These are phyloP conservation scores for Dendrobium officinale DNA, from an alignment of 106 monocot species.

Conservation along the genomic window DNA sequence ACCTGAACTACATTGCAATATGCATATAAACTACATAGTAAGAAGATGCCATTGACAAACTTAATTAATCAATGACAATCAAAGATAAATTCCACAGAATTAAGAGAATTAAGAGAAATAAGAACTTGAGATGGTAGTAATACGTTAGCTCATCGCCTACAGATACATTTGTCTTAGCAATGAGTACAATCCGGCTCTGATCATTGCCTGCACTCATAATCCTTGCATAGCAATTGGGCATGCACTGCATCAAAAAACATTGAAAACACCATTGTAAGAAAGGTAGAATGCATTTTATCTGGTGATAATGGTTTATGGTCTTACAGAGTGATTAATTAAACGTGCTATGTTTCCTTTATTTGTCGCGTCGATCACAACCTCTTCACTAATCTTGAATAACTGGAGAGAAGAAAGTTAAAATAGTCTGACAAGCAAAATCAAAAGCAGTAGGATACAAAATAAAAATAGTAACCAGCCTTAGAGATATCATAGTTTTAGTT, in stretches of 20 bases:
- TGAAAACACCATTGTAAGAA: not conserved
- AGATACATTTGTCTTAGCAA: slow-evolving; percentile 69
- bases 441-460: not conserved
- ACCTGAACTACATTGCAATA: not conserved
- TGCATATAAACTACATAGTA: not conserved
- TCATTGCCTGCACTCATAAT: slow-evolving; percentile 73
- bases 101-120: not conserved
- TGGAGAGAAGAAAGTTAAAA: slow-evolving; percentile 15
- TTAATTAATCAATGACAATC: not conserved
- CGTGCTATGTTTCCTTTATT: slow-evolving; percentile 90
- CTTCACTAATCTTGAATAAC: slow-evolving; percentile 92
- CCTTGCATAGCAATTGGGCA: slow-evolving; percentile 96
- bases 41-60: not conserved
- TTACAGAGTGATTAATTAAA: slow-evolving; percentile 86
- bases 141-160: slow-evolving; percentile 91
- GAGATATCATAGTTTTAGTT: not conserved
- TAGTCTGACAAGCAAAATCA: not conserved
- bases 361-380: slow-evolving; percentile 87
- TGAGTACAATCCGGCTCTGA: slow-evolving; percentile 71
- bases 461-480: not conserved
- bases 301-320: not conserved
- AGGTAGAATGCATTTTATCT: not conserved
- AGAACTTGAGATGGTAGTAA: not conserved
- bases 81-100: not conserved
- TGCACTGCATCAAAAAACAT: slow-evolving; percentile 54